phyloP scores from a whole-genome alignment of 805 yeast species.

The Candida namnaoensis region DNA sequence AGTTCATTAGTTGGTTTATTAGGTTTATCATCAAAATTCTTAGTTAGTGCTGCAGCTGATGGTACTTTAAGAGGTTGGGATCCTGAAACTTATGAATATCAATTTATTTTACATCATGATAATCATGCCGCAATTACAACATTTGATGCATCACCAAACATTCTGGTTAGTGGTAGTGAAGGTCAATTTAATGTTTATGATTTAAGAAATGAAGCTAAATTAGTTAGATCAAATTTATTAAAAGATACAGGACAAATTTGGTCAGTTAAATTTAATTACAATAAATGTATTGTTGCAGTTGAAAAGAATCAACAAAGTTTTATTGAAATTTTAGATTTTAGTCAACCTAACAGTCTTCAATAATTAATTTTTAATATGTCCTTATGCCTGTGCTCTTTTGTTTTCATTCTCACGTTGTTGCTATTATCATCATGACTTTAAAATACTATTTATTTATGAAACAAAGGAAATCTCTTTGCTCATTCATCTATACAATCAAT shows the following conservation, averaged over 20 bases:
- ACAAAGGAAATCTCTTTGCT: too few relatives aligned
- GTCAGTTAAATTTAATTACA: constrained; percentile 86
- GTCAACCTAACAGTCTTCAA: constrained; percentile 14
- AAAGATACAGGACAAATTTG: constrained; percentile 82
- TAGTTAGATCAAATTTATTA: constrained; percentile 62
- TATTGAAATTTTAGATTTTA: constrained; percentile 82
- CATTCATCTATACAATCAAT: too few relatives aligned
- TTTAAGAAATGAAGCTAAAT: constrained; percentile 57
- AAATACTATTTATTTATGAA: too few relatives aligned
- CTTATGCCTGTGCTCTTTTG: too few relatives aligned
- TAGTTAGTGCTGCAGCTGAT: constrained; percentile 96
- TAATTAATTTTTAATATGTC: too few relatives aligned
- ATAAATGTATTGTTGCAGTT: constrained; percentile 86
- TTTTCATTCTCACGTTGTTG: too few relatives aligned
- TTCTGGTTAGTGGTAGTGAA: constrained; percentile 85
- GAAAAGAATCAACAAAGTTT: constrained; percentile 64
- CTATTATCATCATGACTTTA: too few relatives aligned
- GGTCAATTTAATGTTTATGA: constrained; percentile 86
- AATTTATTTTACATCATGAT: constrained; percentile 54
- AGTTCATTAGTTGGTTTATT: constrained; percentile 83
- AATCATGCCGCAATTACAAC: constrained; percentile 93
- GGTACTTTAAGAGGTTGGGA: constrained; percentile 90
- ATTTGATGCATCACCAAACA: constrained; percentile 78
- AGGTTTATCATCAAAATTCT: constrained; percentile 62
- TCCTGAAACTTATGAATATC: constrained; percentile 62